Evolutionary conservation across 2,329 filamentous ascomycete species (phyloP).

Genomic region (Chaetothyriales sp.): DNA sequence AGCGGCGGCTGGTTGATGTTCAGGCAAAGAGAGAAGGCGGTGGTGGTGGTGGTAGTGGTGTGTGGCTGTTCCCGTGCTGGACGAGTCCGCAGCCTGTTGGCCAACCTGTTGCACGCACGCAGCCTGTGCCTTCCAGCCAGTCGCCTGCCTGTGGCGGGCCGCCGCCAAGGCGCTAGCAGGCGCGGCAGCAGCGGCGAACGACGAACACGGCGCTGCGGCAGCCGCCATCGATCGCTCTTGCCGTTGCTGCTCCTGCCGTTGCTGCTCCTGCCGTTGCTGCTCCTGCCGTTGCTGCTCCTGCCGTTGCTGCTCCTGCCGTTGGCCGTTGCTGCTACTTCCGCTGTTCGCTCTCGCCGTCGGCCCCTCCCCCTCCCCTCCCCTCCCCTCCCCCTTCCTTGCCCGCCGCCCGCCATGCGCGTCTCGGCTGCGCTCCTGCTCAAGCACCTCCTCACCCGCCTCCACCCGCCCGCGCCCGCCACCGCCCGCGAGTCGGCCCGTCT

Average conservation of each 20-base stretch:
- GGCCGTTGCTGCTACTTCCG: too few species aligned
- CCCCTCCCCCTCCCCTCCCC: not conserved
- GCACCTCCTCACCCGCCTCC: slow-evolving; percentile 40
- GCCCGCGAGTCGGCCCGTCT: slow-evolving; percentile 46
- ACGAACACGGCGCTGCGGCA: not conserved
- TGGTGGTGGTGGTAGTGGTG: too few species aligned
- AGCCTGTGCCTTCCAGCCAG: not conserved
- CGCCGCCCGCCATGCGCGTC: slow-evolving; percentile 40
- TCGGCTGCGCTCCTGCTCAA: slow-evolving; percentile 35
- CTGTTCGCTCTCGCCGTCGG: not conserved
- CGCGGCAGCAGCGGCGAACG: not conserved
- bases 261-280: not conserved
- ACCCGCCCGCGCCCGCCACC: slow-evolving; percentile 37
- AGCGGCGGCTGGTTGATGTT: not conserved
- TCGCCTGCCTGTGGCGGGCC: not conserved
- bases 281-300: not conserved
- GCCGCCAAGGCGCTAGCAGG: not conserved
- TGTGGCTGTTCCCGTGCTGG: not conserved
- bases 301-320: not conserved
- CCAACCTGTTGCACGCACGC: not conserved
- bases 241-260: not conserved
- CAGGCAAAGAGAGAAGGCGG: not conserved
- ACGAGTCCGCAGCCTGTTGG: not conserved
- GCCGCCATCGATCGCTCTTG: not conserved
- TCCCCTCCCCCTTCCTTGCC: too few species aligned